Base-by-base conservation (phyloP, 345 rosid genomes). In the Populus deltoides region DNA sequence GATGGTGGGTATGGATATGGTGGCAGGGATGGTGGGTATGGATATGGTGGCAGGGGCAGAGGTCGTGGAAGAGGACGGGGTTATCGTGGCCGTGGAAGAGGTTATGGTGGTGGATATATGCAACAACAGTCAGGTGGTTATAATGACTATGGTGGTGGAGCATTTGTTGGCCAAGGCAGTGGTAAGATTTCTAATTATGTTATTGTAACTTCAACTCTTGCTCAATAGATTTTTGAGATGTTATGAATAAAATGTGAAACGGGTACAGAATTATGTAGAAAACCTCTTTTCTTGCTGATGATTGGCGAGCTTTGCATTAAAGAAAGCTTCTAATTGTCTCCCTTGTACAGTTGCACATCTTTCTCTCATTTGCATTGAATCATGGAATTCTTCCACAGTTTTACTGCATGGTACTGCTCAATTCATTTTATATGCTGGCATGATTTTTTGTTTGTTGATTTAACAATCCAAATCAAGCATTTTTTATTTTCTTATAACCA, bases 71-170 rank as follows among this genome's bases (percentile, higher is more conserved):
- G 81, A 63, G 77, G 77, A 25, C 73, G 35, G 49, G 71, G 74
- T 31, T 55, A 79, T 45, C 33, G 81, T 25, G 84, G 84, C 0
- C 77, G 73, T 16, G 71, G 84, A 5, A 74, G 80, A 68, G 80
- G 84, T 1, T 72, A 73, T 47, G 43, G 71, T 73, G 77, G 74
- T 25, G 74, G 77, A 36, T 45, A 78, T 65, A 74, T 74, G 77
- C 76, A 7, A 27, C 79, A 80, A 43, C 83, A 82, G 66, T 57
- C 77, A n/a, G 83, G 83, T 67, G 77, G 75, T 36, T 85, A 82
- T 27, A 49, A 75, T 39, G 77, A 66, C 38, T 85, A 79, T 71
- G 81, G 70, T 49, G 78, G 73, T 43, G 80, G 75, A 76, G 57
- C 17, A 27, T 33, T 72, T 73, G 57, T 72, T 69, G 70, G 47